Evolutionary conservation across 495 filamentous ascomycete genomes (phyloP).

Genomic region (Choiromyces venosus): DNA sequence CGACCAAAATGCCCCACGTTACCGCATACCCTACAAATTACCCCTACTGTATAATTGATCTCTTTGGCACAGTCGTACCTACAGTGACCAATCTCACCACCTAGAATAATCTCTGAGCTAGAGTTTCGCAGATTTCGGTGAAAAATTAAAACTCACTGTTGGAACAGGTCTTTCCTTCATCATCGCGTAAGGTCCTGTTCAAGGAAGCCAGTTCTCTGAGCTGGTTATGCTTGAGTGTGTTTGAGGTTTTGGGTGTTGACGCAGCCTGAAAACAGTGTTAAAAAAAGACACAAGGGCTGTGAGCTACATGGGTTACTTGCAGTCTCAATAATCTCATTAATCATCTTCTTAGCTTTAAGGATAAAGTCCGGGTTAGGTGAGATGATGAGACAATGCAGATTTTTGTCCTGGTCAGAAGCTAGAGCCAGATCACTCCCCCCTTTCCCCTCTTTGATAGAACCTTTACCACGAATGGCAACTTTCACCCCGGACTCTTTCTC

Average conservation of each 20-base stretch:
- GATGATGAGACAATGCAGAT: constrained; percentile 77
- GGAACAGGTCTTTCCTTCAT: constrained; percentile 96
- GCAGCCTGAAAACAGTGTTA: constrained; percentile 53
- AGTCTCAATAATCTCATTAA: constrained; percentile 75
- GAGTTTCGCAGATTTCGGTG: constrained; percentile 7
- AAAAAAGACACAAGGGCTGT: constrained; percentile 4
- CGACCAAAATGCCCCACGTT: constrained; percentile 89
- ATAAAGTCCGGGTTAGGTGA: constrained; percentile 76
- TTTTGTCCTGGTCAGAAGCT: constrained; percentile 79
- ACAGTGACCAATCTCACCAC: constrained; percentile 94
- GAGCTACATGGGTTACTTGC: constrained; percentile 46
- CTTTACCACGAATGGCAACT: constrained; percentile 78
- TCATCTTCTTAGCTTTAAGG: constrained; percentile 72
- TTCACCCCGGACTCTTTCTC: constrained; percentile 71
- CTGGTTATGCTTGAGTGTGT: constrained; percentile 75
- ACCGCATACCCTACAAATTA: constrained; percentile 98
- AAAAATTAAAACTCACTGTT: constrained; percentile 63
- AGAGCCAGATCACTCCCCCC: constrained; percentile 73
- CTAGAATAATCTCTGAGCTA: constrained; percentile 43
- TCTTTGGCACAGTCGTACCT: constrained; percentile 99
- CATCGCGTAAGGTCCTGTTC: constrained; percentile 77
- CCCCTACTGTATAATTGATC: constrained; percentile 94
- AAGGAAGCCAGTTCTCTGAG: constrained; percentile 72
- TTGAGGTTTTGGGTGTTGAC: constrained; percentile 74
- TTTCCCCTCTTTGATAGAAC: constrained; percentile 80